These are phyloP conservation scores for Cryphonectria parasitica DNA, from an alignment of 2,329 filamentous ascomycete genomes.

Conservation along the genomic window DNA sequence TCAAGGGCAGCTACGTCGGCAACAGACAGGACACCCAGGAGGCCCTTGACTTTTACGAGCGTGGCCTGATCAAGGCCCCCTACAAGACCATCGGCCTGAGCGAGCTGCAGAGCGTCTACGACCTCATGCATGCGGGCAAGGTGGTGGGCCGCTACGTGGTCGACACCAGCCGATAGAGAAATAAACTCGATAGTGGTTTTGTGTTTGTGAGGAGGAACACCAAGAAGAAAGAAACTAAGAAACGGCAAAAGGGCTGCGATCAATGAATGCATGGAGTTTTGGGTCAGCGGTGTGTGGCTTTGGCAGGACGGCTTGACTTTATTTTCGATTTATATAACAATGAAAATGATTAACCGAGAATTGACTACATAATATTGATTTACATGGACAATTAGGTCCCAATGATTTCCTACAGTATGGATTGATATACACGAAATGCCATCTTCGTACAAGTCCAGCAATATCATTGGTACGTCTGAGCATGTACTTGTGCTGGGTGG, in stretches of 20 bases:
- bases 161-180: slow-evolving; percentile 66
- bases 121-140: slow-evolving; percentile 71
- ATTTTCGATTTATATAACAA: background rate
- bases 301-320: background rate
- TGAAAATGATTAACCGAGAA: background rate
- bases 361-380: background rate
- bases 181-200: background rate
- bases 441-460: background rate
- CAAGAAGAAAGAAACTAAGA: background rate
- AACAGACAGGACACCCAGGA: slow-evolving; percentile 87
- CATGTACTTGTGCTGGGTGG: background rate
- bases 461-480: background rate
- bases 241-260: background rate
- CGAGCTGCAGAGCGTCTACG: slow-evolving; percentile 79
- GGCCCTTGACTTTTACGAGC: slow-evolving; percentile 85
- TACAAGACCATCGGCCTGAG: slow-evolving; percentile 84
- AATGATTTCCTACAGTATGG: background rate
- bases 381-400: too few relatives aligned
- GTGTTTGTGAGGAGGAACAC: background rate
- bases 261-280: slow-evolving; percentile 18
- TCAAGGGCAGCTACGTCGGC: slow-evolving; percentile 92
- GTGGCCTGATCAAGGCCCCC: slow-evolving; percentile 83
- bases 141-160: slow-evolving; percentile 81
- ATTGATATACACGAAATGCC: too few relatives aligned
- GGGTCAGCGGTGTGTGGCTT: slow-evolving; percentile 5